Evolutionary conservation across 495 filamentous ascomycete species (phyloP), one percentile per base, ranked within the genome.

Genomic region (Aspergillus leporis): DNA sequence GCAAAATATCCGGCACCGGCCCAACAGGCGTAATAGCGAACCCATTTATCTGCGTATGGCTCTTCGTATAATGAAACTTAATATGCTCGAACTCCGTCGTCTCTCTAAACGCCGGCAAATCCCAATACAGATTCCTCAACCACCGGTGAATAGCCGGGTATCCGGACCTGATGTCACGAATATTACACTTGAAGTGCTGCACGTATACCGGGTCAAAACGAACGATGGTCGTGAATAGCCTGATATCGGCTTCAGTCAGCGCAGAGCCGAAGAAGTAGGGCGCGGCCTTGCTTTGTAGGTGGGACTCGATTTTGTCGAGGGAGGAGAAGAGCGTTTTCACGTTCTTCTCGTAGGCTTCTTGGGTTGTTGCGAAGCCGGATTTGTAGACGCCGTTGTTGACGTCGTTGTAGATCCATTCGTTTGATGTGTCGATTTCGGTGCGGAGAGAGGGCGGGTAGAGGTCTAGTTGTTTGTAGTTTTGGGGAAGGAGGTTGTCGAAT

Each of bases 131-230:
- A 21, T 75, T 69, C 7, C 87, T 74, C 56, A 91, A 60, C 89
- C 89, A 91, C 49, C 73, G 75, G 63, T 91, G 87, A 46, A 91
- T 73, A 53, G 77, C 73, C 25, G 88, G 89, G 65, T 86, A 93
- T 6, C 90, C 91, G 22, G 83, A 85, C 3, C 92, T 75, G 56
- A 97, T 95, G 74, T 91, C 90, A 8, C 86, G 80, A 40, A 96
- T 71, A 69, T 97, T 97, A 68, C 89, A 92, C 78, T 96, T 96
- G 80, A 97, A 97, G 72, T 95, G 90, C 79, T 94, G 91, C 5
- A 95, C 91, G 65, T 96, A 96, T 41, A 94, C 90, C 13, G 84
- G 80, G 65, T 96, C 92, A 74, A 96, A 96, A 32, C 92, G 84
- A 56, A 93, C 74, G 49, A 96, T 87, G 5, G 92, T 96, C 3